Base-by-base conservation (phyloP, 2,329 filamentous ascomycete species). In the Penicillium hordei region DNA sequence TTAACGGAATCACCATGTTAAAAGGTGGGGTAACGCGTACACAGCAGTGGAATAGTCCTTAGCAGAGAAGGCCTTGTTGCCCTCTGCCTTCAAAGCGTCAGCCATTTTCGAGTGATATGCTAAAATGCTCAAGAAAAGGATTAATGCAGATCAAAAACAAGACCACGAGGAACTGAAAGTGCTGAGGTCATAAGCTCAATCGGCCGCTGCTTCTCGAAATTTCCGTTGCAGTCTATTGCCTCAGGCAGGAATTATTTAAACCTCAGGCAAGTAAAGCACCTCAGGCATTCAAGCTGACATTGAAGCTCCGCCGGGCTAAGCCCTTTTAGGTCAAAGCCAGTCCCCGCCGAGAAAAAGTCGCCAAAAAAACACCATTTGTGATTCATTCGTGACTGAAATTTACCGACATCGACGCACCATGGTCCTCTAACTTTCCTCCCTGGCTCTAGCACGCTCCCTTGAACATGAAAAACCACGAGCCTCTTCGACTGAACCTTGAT, bases 41-140 rank as follows among this genome's bases (percentile, higher is more conserved):
- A 96, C 86, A 72, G 94, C 94, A 76, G 93, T 91, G 71, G 92
- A 85, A 76, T 96, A 99, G 79, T 97, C 92, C 85, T 97, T 97
- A 62, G 91, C 92, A 65, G 91, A 89, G 78, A 99, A 99, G 78
- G 95, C 93, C 83, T 96, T 96, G 84, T 99, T 99, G 82, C 93
- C 94, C 75, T 94, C 89, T 72, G 93, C 91, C 83, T 99, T 99
- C 71, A 99, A 86, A 85, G 93, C 83, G 78, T 89, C 86, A 65
- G 86, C 85, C 86, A 88, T 88, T 63, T 63, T 39, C 79, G 63
- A 57, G 17, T 42, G 29, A 44, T 19, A 39, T 40, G 48, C 38
- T 48, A 48, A 51, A 54, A 54, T 50, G 53, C 29, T 42, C 36
- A 31, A 21, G 31, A 44, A 31, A 44, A 39, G 21, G 39, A 44